Evolutionary conservation across 345 rosid genomes (phyloP).

Genomic region (Linum usitatissimum): DNA sequence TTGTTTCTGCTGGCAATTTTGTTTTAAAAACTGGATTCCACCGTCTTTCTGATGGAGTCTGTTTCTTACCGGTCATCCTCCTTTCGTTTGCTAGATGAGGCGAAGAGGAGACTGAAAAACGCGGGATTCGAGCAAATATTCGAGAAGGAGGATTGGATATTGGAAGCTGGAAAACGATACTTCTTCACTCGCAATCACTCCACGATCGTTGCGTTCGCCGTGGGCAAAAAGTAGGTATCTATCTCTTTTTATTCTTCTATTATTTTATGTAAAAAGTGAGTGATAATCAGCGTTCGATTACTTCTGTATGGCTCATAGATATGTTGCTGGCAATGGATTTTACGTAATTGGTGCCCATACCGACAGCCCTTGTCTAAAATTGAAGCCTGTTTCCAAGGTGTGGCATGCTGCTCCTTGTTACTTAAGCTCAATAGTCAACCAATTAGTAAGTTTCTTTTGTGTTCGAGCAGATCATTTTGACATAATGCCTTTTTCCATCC

Average conservation of each 20-base stretch:
- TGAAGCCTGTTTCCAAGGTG: conserved; percentile 94
- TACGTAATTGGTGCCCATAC: conserved; percentile 84
- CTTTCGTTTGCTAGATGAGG: conserved; percentile 42
- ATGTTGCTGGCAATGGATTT: conserved; percentile 89
- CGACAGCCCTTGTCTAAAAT: conserved; percentile 89
- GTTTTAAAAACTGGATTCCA: background rate
- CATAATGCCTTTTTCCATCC: conserved; percentile 15
- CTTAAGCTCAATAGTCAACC: background rate
- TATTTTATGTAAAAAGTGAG: too few relatives aligned
- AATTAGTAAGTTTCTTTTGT: background rate
- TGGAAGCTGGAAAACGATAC: conserved; percentile 71
- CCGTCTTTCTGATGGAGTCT: background rate
- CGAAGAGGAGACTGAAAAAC: conserved; percentile 47
- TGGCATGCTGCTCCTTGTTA: background rate
- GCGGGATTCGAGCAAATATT: conserved; percentile 69
- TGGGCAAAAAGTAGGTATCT: conserved; percentile 58
- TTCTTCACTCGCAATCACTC: conserved; percentile 91
- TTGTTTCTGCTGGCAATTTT: background rate
- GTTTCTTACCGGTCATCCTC: background rate
- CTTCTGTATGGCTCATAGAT: conserved; percentile 30
- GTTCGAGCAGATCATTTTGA: background rate
- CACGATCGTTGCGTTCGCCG: conserved; percentile 81
- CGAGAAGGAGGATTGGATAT: conserved; percentile 78
- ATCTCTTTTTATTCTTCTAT: background rate
- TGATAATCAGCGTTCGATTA: background rate